A percentile compares a stretch with the other conserved stretches of the same genome.
phyloP scores from a whole-genome alignment of 768 basidiomycete species.

The Strobilomyces dryophilus region DNA sequence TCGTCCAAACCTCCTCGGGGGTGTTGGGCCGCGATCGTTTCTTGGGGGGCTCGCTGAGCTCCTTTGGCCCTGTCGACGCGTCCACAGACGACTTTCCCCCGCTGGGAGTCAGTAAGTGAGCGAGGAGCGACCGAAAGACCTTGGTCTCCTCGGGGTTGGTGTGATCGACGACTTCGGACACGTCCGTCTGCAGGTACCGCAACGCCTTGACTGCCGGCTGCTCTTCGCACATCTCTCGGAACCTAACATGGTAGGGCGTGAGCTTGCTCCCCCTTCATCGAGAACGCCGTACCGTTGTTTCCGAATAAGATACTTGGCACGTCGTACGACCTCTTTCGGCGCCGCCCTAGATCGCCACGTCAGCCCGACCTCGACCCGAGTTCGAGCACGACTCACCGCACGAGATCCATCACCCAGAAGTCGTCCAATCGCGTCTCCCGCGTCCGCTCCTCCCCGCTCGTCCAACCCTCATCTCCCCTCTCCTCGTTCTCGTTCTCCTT shows the following conservation, averaged over 20 bases:
- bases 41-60: conserved; percentile 27
- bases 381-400: conserved; percentile 43
- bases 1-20: conserved; percentile 41
- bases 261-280: neutral
- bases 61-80: neutral
- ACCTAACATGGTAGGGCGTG: conserved; percentile 38
- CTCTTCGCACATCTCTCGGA: conserved; percentile 78
- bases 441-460: conserved; percentile 16
- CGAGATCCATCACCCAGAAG: conserved; percentile 71
- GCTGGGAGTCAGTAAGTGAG: conserved; percentile 51
- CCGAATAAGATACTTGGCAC: conserved; percentile 60
- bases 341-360: conserved; percentile 42
- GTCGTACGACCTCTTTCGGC: conserved; percentile 58
- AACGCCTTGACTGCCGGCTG: conserved; percentile 56
- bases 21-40: conserved; percentile 45
- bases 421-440: conserved; percentile 60
- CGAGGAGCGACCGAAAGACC: conserved; percentile 60
- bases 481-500: conserved; percentile 22
- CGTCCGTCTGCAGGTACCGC: conserved; percentile 64
- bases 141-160: conserved; percentile 55
- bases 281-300: conserved; percentile 54
- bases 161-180: conserved; percentile 71
- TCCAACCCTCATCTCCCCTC: neutral
- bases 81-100: conserved; percentile 5
- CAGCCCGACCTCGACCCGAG: conserved; percentile 36